phyloP scores from a whole-genome alignment of 2,329 filamentous ascomycete genomes.

The Blastomyces percursus region DNA sequence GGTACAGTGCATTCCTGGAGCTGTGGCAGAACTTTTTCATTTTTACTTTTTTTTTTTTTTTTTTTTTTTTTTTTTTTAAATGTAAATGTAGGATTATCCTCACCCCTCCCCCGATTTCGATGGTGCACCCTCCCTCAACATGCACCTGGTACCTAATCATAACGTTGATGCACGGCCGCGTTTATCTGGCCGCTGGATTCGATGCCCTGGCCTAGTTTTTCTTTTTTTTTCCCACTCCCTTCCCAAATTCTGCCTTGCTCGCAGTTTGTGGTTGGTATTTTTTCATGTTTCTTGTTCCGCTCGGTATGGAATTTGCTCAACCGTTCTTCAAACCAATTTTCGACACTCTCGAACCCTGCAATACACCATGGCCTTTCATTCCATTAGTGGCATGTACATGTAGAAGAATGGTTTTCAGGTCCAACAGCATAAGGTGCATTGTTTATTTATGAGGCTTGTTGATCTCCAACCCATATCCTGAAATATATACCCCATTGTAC shows the following conservation, averaged over 20 bases:
- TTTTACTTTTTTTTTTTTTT: neutral
- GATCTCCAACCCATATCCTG: neutral
- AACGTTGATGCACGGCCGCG: slow-evolving; percentile 1
- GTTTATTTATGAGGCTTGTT: slow-evolving; percentile 1
- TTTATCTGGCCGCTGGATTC: slow-evolving; percentile 9
- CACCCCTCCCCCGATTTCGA: neutral
- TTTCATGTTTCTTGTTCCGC: neutral
- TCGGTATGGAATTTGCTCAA: neutral
- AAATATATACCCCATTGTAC: neutral
- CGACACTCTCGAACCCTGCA: neutral
- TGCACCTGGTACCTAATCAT: slow-evolving; percentile 4
- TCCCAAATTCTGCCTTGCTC: slow-evolving; percentile 7
- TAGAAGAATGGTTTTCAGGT: neutral
- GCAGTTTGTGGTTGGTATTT: slow-evolving; percentile 5
- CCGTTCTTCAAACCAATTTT: slow-evolving; percentile 5
- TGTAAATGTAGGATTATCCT: neutral
- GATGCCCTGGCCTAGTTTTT: slow-evolving; percentile 8
- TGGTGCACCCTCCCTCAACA: neutral
- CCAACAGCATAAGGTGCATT: neutral
- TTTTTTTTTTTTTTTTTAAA: neutral
- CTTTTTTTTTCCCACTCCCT: neutral
- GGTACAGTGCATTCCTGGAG: neutral
- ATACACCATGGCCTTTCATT: slow-evolving; percentile 3
- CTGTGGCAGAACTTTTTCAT: neutral
- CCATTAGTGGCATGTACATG: neutral